Conservation (phyloP, 768 basidiomycete species). For the Tulasnella sp. region DNA sequence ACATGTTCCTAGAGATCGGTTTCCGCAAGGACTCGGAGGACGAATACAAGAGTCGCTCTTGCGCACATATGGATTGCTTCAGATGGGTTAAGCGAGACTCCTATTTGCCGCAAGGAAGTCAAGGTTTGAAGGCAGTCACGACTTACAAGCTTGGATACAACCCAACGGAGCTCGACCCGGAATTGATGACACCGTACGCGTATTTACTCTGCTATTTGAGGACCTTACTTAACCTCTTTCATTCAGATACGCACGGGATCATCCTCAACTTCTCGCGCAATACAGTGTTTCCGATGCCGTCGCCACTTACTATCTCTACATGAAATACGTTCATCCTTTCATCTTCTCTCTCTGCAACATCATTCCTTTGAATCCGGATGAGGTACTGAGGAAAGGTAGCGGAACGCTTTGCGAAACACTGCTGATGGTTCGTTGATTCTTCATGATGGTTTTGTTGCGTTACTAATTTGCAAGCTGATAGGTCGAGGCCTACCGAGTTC, state of each 20-base stretch:
- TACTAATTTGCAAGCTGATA: constrained; percentile 25
- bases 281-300: constrained; percentile 99
- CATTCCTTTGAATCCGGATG: constrained; percentile 92
- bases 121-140: constrained; percentile 96
- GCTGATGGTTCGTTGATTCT: constrained; percentile 62
- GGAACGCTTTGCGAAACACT: constrained; percentile 96
- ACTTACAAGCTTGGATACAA: constrained; percentile 92
- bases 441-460: neutral
- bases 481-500: constrained; percentile 90
- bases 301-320: constrained; percentile 99
- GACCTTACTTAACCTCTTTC: neutral
- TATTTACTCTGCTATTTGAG: neutral
- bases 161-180: constrained; percentile 94
- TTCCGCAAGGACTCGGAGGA: constrained; percentile 86
- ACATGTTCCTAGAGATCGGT: constrained; percentile 92
- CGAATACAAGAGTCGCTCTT: constrained; percentile 86
- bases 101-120: constrained; percentile 95
- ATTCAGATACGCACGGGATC: constrained; percentile 84
- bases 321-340: constrained; percentile 99
- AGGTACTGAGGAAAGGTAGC: constrained; percentile 89
- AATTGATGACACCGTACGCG: constrained; percentile 95
- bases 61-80: constrained; percentile 99
- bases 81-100: constrained; percentile 99
- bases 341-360: constrained; percentile 99
- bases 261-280: constrained; percentile 86